Evolutionary conservation across 805 yeast species (phyloP).

Genomic region (Metschnikowia cubensis): DNA sequence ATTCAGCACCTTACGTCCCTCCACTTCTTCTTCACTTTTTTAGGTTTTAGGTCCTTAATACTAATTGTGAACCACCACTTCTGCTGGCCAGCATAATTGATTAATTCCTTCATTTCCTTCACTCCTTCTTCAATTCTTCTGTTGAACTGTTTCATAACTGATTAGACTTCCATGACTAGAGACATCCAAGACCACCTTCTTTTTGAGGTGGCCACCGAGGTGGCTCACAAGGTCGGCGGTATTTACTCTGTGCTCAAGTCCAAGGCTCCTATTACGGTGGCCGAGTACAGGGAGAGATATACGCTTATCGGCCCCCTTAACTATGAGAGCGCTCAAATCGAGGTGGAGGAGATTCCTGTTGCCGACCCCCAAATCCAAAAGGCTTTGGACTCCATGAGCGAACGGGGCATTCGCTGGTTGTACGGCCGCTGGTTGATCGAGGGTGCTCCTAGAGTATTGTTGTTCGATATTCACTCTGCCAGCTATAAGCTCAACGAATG

Average conservation of each 20-base stretch:
- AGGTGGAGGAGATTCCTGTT: conserved; percentile 71
- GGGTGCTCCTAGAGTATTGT: conserved; percentile 90
- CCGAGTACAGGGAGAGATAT: conserved; percentile 86
- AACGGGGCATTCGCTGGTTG: conserved; percentile 74
- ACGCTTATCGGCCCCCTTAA: conserved; percentile 84
- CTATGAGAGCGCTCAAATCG: conserved; percentile 67
- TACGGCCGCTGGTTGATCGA: conserved; percentile 97
- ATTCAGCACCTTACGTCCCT: conserved; percentile 1
- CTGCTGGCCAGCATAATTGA: conserved; percentile 3
- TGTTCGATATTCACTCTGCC: conserved; percentile 84
- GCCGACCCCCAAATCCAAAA: conserved; percentile 51
- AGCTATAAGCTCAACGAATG: conserved; percentile 72
- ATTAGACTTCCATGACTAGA: conserved; percentile 51
- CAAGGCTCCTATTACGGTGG: conserved; percentile 93
- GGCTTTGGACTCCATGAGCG: conserved; percentile 72
- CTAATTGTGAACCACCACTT: not conserved
- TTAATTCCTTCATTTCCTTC: not conserved
- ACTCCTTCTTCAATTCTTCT: not conserved
- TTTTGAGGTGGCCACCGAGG: conserved; percentile 95
- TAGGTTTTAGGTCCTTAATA: not conserved
- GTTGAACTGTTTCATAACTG: not conserved
- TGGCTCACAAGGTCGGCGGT: conserved; percentile 96
- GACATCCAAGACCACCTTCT: conserved; percentile 83
- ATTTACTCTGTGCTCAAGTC: conserved; percentile 95
- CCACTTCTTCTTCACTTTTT: not conserved